Percentiles rank a stretch among this genome's conserved stretches.
Conservation (phyloP, 164 flowering plant genomes). For the Paratinospora sagittata region DNA sequence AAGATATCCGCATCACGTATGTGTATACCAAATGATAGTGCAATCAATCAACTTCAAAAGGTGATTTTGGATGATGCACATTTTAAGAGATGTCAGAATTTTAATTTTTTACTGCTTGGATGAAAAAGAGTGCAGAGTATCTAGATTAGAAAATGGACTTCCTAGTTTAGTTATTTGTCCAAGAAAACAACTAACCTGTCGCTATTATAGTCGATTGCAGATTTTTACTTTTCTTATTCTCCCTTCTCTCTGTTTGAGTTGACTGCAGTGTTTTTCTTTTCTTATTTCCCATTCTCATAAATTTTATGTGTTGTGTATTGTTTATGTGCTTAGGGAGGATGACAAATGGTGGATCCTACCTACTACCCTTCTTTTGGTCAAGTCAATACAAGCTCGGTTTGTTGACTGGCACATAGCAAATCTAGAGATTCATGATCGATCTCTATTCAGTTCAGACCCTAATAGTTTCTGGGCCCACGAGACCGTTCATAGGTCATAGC, state of each 20-base stretch:
- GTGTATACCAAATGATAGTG: too few relatives aligned
- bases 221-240: neutral
- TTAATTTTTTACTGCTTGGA: too few relatives aligned
- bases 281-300: neutral
- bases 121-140: too few relatives aligned
- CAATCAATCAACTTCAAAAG: too few relatives aligned
- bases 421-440: conserved; percentile 58
- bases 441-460: conserved; percentile 63
- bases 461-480: conserved; percentile 72
- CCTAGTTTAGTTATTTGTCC: neutral
- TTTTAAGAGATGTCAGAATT: too few relatives aligned
- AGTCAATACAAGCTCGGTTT: conserved; percentile 67
- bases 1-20: too few relatives aligned
- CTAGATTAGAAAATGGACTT: too few relatives aligned
- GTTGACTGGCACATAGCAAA: conserved; percentile 87
- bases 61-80: too few relatives aligned
- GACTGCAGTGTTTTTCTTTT: too few relatives aligned
- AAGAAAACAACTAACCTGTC: neutral
- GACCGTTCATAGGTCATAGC: conserved; percentile 1
- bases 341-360: conserved; percentile 92
- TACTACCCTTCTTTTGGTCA: conserved; percentile 50
- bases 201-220: neutral
- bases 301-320: conserved; percentile 1
- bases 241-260: too few relatives aligned
- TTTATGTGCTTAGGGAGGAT: conserved; percentile 47